These are phyloP conservation scores for Emydomyces testavorans DNA, from an alignment of 2,329 filamentous ascomycete genomes.

Conservation along the genomic window DNA sequence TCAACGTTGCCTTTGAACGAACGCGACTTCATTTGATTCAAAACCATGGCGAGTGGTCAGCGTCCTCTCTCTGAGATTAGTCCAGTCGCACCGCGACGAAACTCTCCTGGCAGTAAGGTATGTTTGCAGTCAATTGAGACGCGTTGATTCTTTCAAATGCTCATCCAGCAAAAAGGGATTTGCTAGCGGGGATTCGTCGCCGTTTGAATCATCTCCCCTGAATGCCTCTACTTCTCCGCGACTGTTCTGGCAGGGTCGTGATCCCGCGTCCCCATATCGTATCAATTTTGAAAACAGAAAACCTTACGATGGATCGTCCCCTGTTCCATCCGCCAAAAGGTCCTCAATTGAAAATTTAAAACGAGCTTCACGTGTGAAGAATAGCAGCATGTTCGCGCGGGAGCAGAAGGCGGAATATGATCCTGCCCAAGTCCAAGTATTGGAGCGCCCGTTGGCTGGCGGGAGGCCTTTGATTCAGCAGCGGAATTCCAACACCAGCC, in stretches of 20 bases:
- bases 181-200: slow-evolving; percentile 62
- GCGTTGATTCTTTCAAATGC: background rate
- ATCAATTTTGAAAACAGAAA: slow-evolving; percentile 58
- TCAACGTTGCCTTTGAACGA: background rate
- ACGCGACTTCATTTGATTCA: slow-evolving; percentile 26
- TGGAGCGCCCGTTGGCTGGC: slow-evolving; percentile 69
- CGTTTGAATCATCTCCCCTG: slow-evolving; percentile 74
- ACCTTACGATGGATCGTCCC: slow-evolving; percentile 47
- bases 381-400: slow-evolving; percentile 91
- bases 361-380: slow-evolving; percentile 88
- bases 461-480: slow-evolving; percentile 45
- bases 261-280: slow-evolving; percentile 54
- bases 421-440: slow-evolving; percentile 60
- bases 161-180: slow-evolving; percentile 22
- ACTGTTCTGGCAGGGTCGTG: slow-evolving; percentile 76
- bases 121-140: background rate
- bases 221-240: slow-evolving; percentile 57
- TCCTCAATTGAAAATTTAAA: slow-evolving; percentile 93
- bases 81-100: slow-evolving; percentile 71
- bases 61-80: slow-evolving; percentile 82
- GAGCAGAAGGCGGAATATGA: slow-evolving; percentile 92
- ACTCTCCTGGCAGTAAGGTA: slow-evolving; percentile 58
- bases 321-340: slow-evolving; percentile 59
- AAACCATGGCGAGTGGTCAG: slow-evolving; percentile 45
- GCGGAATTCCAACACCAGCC: slow-evolving; percentile 59